These are phyloP conservation scores for Aspergillus nomiae DNA, from an alignment of 2,329 filamentous ascomycete genomes.

Conservation along the genomic window DNA sequence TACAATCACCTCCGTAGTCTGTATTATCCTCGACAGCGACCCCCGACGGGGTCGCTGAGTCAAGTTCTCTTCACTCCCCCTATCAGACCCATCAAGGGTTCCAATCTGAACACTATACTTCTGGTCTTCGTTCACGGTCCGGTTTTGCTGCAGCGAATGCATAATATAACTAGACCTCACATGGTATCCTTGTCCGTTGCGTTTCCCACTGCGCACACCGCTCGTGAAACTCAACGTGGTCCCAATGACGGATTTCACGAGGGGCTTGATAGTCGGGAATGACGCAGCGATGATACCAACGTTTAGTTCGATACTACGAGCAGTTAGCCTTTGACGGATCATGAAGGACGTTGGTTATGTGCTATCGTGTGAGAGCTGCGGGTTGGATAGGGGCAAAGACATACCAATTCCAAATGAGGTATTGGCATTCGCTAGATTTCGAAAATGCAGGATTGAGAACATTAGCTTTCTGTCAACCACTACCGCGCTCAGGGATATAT, in stretches of 20 bases:
- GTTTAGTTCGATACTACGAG: conserved; percentile 42
- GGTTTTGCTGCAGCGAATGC: not conserved
- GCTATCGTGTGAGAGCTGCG: not conserved
- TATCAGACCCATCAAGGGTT: not conserved
- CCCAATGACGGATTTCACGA: conserved; percentile 28
- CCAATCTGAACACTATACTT: not conserved
- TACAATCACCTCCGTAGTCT: conserved; percentile 8
- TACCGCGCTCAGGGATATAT: not conserved
- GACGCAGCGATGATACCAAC: conserved; percentile 46
- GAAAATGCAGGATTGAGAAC: not conserved
- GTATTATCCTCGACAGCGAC: not conserved
- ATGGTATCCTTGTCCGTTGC: conserved; percentile 7
- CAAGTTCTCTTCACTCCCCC: not conserved
- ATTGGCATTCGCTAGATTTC: not conserved
- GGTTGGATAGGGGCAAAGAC: not conserved
- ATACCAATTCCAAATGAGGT: conserved; percentile 24
- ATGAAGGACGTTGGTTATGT: not conserved
- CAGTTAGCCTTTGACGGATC: not conserved
- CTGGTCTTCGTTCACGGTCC: not conserved
- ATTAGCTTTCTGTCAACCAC: not conserved
- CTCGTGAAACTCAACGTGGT: conserved; percentile 15
- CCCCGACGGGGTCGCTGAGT: not conserved
- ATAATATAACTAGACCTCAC: conserved; percentile 1
- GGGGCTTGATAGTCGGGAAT: conserved; percentile 43
- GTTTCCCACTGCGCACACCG: conserved; percentile 8